Evolutionary conservation across 148 eudicot genomes (phyloP).

Genomic region (Rhododendron vialii): DNA sequence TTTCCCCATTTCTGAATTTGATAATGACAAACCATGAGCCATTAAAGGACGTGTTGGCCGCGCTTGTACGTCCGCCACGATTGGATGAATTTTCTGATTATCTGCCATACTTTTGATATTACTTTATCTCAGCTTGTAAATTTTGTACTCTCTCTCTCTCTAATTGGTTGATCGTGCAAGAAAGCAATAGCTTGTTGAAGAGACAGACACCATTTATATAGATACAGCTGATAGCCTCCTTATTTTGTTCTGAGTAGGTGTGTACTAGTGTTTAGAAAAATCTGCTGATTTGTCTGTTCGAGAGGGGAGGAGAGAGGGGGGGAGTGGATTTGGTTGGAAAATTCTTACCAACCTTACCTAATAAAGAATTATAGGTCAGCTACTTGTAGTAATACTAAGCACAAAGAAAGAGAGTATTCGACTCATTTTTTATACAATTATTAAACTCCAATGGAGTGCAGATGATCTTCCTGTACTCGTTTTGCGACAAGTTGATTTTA

Average conservation of each 20-base stretch:
- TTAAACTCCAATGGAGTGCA: neutral
- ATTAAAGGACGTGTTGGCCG: conserved; percentile 14
- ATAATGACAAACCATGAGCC: neutral
- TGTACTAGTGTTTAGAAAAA: neutral
- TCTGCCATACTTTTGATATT: conserved; percentile 14
- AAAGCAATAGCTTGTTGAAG: neutral
- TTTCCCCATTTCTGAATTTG: conserved; percentile 5
- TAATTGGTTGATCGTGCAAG: neutral
- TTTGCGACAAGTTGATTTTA: neutral
- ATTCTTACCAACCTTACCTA: conserved; percentile 13
- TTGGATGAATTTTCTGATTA: conserved; percentile 28
- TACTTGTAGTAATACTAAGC: neutral
- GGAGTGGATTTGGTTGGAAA: neutral
- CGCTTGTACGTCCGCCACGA: conserved; percentile 22
- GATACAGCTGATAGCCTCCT: neutral
- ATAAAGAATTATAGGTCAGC: neutral
- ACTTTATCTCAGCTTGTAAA: neutral
- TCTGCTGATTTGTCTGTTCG: neutral
- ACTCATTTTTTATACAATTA: neutral
- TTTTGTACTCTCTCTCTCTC: neutral
- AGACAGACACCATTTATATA: neutral
- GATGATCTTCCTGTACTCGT: neutral
- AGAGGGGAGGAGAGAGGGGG: neutral
- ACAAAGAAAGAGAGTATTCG: neutral
- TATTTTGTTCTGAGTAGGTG: neutral